Conservation (phyloP, 352 stramenopile genomes). For the Thalassiosira oceanica region DNA sequence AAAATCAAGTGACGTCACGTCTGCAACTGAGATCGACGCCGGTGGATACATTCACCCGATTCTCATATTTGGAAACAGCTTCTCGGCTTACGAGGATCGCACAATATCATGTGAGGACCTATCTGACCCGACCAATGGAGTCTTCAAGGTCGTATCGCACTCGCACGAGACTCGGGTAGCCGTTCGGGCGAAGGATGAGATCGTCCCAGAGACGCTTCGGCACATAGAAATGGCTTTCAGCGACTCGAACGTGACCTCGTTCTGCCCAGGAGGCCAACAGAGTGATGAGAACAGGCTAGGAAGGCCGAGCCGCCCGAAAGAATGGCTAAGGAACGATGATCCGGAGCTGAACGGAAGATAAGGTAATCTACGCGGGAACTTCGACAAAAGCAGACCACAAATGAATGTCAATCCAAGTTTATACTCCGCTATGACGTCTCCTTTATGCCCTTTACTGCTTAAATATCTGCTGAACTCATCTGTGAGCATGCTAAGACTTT, state of each 20-base stretch:
- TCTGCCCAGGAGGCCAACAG: too few relatives aligned
- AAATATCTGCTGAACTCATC: too few relatives aligned
- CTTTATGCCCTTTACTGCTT: too few relatives aligned
- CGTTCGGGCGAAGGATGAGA: conserved; percentile 3
- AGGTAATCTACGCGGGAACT: too few relatives aligned
- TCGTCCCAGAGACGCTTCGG: conserved; percentile 18
- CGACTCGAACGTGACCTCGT: conserved; percentile 49
- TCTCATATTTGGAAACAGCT: conserved; percentile 57
- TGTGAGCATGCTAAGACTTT: too few relatives aligned
- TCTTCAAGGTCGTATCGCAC: conserved; percentile 37
- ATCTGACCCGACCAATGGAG: conserved; percentile 44
- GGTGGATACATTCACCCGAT: conserved; percentile 12
- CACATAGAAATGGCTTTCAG: conserved; percentile 53
- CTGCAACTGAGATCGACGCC: conserved; percentile 1
- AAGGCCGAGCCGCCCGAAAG: neutral
- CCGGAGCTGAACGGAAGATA: too few relatives aligned
- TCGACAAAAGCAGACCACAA: too few relatives aligned
- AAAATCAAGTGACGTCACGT: too few relatives aligned
- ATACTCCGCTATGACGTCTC: too few relatives aligned
- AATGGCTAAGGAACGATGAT: too few relatives aligned
- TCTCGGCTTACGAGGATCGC: conserved; percentile 46
- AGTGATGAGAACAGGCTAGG: neutral
- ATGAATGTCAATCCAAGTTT: too few relatives aligned
- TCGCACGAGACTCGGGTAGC: conserved; percentile 22
- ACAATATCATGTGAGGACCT: conserved; percentile 30